Base-by-base conservation (phyloP, 208 protist species). In the Angomonas ambiguus region DNA sequence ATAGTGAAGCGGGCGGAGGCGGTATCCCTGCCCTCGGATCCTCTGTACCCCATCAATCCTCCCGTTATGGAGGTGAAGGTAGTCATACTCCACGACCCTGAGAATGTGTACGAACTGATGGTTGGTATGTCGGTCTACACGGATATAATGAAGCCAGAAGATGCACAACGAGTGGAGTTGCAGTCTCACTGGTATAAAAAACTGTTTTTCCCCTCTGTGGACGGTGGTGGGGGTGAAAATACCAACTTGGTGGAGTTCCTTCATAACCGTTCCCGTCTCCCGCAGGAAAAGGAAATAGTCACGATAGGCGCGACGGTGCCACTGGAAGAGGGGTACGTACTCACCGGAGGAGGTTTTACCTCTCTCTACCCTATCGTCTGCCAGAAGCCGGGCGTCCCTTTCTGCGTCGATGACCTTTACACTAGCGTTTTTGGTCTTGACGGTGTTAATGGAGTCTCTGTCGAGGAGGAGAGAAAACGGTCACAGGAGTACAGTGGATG, bases 281-380 rank as follows among this genome's bases (percentile, higher is more conserved):
- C 62, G 18, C 49, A 57, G 32, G 62, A 71, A 0, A 41, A 33
- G 27, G 70, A 73, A 34, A 62, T 58, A 0, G 66, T 82, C 8
- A 58, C 63, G 13, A 65, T 78, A 18, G 61, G 66, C 28, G 76
- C 75, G 0, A 67, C 80, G 18, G 34, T 82, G 28, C 71, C 79
- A 45, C 59, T 80, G 25, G 55, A 72, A 27, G 67, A 77, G 2
- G 77, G 82, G 16, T 88, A 72, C 59, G 76, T 78, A 0, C 69
- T 84, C 22, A 79, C 71, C 11, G 83, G 83, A 0, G 83, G 83
- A 0, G 83, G 79, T 1, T 89, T 86, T 45, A 18, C 67, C 1
- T 89, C 83, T 1, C 76, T 77, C 35, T 89, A 79, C 49, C 79
- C 83, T 2, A 68, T 89, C 6, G 57, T 79, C n/a, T 59, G 65